Base-by-base conservation (phyloP, 768 basidiomycete genomes). In the Polyporus arcularius region DNA sequence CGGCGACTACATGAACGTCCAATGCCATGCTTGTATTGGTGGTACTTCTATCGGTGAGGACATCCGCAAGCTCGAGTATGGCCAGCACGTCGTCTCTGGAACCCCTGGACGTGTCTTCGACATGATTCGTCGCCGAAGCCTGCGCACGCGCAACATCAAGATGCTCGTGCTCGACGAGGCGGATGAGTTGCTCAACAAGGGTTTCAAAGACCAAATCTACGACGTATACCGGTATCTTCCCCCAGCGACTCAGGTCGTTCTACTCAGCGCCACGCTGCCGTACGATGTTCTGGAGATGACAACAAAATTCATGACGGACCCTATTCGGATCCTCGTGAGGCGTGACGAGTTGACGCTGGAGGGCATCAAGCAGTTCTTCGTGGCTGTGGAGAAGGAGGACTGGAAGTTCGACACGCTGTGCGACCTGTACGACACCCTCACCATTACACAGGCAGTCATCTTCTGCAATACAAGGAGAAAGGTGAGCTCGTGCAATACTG, bases 341-440 rank as follows among this genome's bases (percentile, higher is more conserved):
- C 94, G 95, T 89, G 96, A 98, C 71, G 96, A 99, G 77, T 84
- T 98, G 82, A 97, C 96, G 53, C 82, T 98, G 58, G 96, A 99
- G 71, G 91, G 91, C 9, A 95, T 96, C 78, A 95, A 95, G 70
- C 94, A 96, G 73, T 96, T 96, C 79, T 95, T 95, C 81, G 93
- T 99, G 53, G 96, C 96, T 48, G 96, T 99, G 57, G 96, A 98
- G 78, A 97, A 98, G 79, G 96, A 99, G 76, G 96, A 99, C 72
- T 98, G 96, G 96, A 99, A 99, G 73, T 96, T 97, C 71, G 96
- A 98, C 76, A 98, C 96, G 0, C 82, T 99, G 35, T 97, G 92
- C 72, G 96, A 97, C 78, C 78, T 99, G 50, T 98, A 97, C 77
- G 96, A 98, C 75, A 98, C 96, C 31, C 86, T 99, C 66, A 98